Percentiles rank a stretch among this genome's conserved stretches.
These are phyloP conservation scores for Plenodomus tracheiphilus DNA, from an alignment of 2,329 filamentous ascomycete genomes.

Conservation along the genomic window DNA sequence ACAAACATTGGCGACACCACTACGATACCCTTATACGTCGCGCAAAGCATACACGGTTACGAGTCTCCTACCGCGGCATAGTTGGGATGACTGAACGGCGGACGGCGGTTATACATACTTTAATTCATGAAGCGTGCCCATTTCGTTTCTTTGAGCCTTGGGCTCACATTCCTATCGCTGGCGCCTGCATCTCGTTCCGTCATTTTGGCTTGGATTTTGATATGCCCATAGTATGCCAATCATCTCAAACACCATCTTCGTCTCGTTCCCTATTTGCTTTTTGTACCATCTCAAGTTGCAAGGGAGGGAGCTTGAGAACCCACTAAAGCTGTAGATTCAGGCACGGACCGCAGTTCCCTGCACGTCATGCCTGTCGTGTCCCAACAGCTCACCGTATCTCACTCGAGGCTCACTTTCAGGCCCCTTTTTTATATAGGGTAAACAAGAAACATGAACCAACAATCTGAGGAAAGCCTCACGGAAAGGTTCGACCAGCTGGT, in stretches of 20 bases:
- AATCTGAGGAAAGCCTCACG: conserved; percentile 17
- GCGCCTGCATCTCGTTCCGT: neutral
- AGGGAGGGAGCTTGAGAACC: neutral
- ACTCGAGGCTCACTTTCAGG: neutral
- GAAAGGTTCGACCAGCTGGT: conserved; percentile 31
- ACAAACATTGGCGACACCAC: conserved; percentile 9
- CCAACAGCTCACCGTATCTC: conserved; percentile 6
- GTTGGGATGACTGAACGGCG: neutral
- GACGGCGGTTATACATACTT: neutral
- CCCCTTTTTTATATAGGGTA: neutral
- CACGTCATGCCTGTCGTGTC: conserved; percentile 4
- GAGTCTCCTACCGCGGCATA: neutral
- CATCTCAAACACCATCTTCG: neutral
- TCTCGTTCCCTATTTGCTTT: neutral
- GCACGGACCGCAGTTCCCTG: conserved; percentile 6
- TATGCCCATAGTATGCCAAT: neutral
- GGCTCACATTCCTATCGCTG: neutral
- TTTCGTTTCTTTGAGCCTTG: neutral
- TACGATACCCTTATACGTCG: conserved; percentile 13
- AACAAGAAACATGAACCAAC: conserved; percentile 9
- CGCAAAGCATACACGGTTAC: neutral
- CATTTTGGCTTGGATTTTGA: neutral
- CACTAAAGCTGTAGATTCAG: conserved; percentile 8
- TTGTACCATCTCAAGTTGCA: conserved; percentile 1
- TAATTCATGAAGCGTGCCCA: neutral